Evolutionary conservation across 2,329 filamentous ascomycete species (phyloP).

Genomic region (Fusarium zealandicum): DNA sequence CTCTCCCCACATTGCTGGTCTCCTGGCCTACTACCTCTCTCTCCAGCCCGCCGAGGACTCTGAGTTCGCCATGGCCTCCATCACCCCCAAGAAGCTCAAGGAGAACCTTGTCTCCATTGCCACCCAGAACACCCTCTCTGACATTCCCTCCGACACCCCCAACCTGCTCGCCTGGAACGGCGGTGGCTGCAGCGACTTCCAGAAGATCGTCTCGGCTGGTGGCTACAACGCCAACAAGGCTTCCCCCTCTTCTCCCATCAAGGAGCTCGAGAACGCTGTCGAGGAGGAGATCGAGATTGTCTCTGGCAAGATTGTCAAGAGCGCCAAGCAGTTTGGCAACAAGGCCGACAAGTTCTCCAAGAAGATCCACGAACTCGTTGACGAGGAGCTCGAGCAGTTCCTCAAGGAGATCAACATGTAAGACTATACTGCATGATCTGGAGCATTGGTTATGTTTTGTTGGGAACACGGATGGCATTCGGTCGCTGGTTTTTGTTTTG

Average conservation of each 20-base stretch:
- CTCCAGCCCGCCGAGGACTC: conserved; percentile 92
- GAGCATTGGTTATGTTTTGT: conserved; percentile 39
- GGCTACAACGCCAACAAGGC: conserved; percentile 68
- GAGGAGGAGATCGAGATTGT: conserved; percentile 67
- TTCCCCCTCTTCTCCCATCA: conserved; percentile 52
- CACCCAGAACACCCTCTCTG: conserved; percentile 77
- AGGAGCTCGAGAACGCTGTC: conserved; percentile 67
- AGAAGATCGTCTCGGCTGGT: conserved; percentile 77
- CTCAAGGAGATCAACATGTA: conserved; percentile 59
- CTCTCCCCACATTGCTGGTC: conserved; percentile 94
- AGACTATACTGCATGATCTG: conserved; percentile 37
- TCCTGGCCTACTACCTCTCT: conserved; percentile 96
- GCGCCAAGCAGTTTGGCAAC: conserved; percentile 58
- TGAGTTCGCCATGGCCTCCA: conserved; percentile 85
- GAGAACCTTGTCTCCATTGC: conserved; percentile 82
- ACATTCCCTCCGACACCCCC: conserved; percentile 84
- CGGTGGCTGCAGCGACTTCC: conserved; percentile 91
- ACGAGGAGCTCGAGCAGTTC: conserved; percentile 68
- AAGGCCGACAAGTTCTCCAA: conserved; percentile 69
- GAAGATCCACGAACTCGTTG: conserved; percentile 68
- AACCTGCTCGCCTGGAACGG: conserved; percentile 99
- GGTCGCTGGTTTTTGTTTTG: conserved; percentile 39
- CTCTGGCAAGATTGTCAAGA: conserved; percentile 63
- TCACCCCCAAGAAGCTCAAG: conserved; percentile 96
- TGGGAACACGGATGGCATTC: conserved; percentile 36